phyloP scores from a whole-genome alignment of 768 basidiomycete genomes.

The Lanmaoa pseudosensibilis region DNA sequence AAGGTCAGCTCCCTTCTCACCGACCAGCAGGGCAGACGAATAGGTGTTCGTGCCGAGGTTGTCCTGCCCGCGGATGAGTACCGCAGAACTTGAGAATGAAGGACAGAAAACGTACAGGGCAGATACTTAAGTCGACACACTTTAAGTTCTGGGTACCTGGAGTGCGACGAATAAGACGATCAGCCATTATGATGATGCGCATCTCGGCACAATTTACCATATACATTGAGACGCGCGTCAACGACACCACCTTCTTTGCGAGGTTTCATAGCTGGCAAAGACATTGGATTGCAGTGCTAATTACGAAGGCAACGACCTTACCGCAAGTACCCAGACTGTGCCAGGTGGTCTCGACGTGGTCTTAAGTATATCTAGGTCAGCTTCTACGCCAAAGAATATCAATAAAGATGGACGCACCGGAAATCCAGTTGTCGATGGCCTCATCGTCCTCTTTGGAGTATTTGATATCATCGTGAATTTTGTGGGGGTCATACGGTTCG shows the following conservation, averaged over 20 bases:
- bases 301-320: not conserved
- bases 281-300: not conserved
- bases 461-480: conserved; percentile 63
- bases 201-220: conserved; percentile 28
- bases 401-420: conserved; percentile 27
- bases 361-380: conserved; percentile 10
- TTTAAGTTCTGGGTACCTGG: conserved; percentile 63
- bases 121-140: conserved; percentile 67
- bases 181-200: conserved; percentile 12
- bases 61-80: conserved; percentile 40
- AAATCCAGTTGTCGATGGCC: conserved; percentile 71
- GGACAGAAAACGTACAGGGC: conserved; percentile 49
- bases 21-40: conserved; percentile 66
- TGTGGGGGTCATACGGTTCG: conserved; percentile 51
- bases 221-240: conserved; percentile 62
- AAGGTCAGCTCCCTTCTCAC: conserved; percentile 66
- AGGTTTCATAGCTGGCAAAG: conserved; percentile 55
- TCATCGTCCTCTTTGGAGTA: conserved; percentile 68
- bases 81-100: not conserved
- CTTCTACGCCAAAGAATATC: not conserved
- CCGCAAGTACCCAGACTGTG: conserved; percentile 59
- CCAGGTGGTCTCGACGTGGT: conserved; percentile 79
- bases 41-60: conserved; percentile 75
- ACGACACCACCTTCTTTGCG: conserved; percentile 65
- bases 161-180: not conserved